Percentiles rank a stretch among this genome's conserved stretches.
phyloP scores from a whole-genome alignment of 306 rosid species.

The Begonia masoniana region DNA sequence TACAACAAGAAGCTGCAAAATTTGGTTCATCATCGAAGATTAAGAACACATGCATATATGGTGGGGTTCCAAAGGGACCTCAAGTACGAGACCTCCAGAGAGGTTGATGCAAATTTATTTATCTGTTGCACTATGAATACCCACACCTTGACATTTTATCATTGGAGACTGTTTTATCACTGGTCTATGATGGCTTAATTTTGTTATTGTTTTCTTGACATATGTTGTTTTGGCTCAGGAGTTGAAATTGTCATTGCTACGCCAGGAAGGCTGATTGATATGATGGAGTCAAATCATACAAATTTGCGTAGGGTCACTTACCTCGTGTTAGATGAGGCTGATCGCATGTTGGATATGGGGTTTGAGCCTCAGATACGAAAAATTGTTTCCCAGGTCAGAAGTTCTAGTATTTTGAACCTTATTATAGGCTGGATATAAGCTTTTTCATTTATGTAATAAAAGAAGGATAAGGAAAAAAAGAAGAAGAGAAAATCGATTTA shows the following conservation, averaged over 20 bases:
- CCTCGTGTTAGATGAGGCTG: conserved; percentile 96
- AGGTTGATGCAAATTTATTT: conserved; percentile 44
- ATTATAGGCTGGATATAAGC: neutral
- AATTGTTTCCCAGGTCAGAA: conserved; percentile 80
- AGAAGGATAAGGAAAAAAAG: too few species aligned
- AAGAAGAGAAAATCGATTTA: too few species aligned
- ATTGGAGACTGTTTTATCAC: too few species aligned
- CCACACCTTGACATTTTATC: too few species aligned
- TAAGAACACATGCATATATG: conserved; percentile 91
- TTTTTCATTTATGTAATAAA: too few species aligned
- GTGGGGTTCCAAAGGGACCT: conserved; percentile 99
- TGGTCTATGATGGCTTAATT: neutral
- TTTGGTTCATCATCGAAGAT: conserved; percentile 97
- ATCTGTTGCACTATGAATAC: neutral
- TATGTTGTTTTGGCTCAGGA: conserved; percentile 35
- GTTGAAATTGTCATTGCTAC: conserved; percentile 97
- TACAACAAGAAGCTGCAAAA: conserved; percentile 85
- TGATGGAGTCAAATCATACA: conserved; percentile 95
- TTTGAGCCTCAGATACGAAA: conserved; percentile 95
- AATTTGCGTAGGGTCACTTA: conserved; percentile 94
- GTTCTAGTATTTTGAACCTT: conserved; percentile 1
- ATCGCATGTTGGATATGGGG: conserved; percentile 98
- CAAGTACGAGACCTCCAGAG: conserved; percentile 98
- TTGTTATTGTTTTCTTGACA: conserved; percentile 12
- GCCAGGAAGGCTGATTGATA: conserved; percentile 97